A percentile compares a stretch with the other conserved stretches of the same genome.
phyloP scores from a whole-genome alignment of 257 asterid species.

The Petunia axillaris region DNA sequence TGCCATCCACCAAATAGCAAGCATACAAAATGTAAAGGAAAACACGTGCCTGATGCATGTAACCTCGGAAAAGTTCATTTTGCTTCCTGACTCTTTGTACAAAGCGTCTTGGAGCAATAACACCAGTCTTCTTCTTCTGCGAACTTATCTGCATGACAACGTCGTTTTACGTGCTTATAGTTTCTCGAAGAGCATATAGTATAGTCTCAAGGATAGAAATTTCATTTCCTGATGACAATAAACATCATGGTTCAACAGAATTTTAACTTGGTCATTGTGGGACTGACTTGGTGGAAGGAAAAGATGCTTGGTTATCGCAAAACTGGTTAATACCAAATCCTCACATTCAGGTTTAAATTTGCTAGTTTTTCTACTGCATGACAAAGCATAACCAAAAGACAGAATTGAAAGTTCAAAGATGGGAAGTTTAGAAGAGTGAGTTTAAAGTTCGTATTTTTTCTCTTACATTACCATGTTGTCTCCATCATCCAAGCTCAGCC shows the following conservation, averaged over 20 bases:
- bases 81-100: conserved; percentile 74
- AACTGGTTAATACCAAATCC: not conserved
- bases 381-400: conserved; percentile 13
- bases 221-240: conserved; percentile 7
- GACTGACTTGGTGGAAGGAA: not conserved
- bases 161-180: conserved; percentile 5
- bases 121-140: conserved; percentile 91
- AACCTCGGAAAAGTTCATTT: conserved; percentile 75
- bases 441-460: not conserved
- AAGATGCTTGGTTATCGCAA: not conserved
- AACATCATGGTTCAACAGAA: not conserved
- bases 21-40: not conserved
- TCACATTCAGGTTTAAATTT: not conserved
- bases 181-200: conserved; percentile 8
- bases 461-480: not conserved
- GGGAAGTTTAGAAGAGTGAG: not conserved
- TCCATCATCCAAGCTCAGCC: not conserved
- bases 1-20: not conserved
- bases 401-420: conserved; percentile 4
- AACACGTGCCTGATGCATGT: conserved; percentile 80
- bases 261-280: not conserved
- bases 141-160: conserved; percentile 62
- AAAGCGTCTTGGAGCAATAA: conserved; percentile 81
- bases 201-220: not conserved
- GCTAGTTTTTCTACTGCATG: not conserved